A percentile compares a stretch with the other conserved stretches of the same genome.
Conservation (phyloP, 2,329 filamentous ascomycete species). For the Colletotrichum lentis region DNA sequence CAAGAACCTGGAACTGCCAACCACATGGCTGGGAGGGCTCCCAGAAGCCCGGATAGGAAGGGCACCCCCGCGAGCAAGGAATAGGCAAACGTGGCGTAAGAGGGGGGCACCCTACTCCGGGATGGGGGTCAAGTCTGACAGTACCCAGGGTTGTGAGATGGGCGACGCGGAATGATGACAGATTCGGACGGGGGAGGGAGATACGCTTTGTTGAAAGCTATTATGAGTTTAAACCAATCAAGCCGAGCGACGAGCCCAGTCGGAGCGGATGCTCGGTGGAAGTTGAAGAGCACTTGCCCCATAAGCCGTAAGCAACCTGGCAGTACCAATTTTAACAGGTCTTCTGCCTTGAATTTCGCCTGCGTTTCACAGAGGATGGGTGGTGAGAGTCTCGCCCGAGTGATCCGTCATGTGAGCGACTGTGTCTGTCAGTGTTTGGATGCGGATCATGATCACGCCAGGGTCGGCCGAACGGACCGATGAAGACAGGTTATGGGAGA, state of each 20-base stretch:
- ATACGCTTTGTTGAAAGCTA: constrained; percentile 19
- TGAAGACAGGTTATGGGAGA: constrained; percentile 11
- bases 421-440: constrained; percentile 11
- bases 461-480: constrained; percentile 24
- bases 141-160: not conserved
- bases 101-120: constrained; percentile 1
- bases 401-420: constrained; percentile 29
- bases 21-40: constrained; percentile 1
- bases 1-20: constrained; percentile 32
- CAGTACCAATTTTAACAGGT: not conserved
- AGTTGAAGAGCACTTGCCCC: constrained; percentile 10
- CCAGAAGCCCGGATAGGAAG: constrained; percentile 18
- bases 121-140: not conserved
- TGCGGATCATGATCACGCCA: constrained; percentile 13
- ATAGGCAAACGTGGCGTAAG: constrained; percentile 25
- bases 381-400: constrained; percentile 27
- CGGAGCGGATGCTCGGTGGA: not conserved
- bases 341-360: constrained; percentile 14
- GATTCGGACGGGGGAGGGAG: not conserved
- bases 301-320: constrained; percentile 4
- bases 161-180: constrained; percentile 9
- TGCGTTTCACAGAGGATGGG: not conserved
- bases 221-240: constrained; percentile 9
- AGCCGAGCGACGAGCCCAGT: not conserved
- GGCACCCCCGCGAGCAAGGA: constrained; percentile 12